Evolutionary conservation across 805 yeast genomes (phyloP), one percentile per base, ranked within the genome.

Genomic region (Diddensiella caesifluorescens): DNA sequence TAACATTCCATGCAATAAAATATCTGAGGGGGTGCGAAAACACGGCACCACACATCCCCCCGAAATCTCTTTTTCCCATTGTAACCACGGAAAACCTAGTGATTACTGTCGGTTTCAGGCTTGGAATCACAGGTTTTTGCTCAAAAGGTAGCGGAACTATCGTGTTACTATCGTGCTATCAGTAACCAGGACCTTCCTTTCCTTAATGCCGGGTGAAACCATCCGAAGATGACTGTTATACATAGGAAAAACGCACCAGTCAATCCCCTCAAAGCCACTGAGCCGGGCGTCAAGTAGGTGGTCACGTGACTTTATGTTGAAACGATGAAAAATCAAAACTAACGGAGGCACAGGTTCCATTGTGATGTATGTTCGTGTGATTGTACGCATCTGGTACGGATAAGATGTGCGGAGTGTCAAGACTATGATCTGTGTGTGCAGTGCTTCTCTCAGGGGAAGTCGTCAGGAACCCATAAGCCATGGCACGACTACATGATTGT

Each of bases 381-480:
- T 62, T 85, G 97, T 60, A 89, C 97, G 1, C 80, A 89, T 56
- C 68, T 97, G 51, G 92, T 92, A 35, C 73, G 97, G 48, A 80
- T 92, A 36, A 73, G 83, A 39, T 92, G 98, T 69, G 97, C 97
- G 0, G 81, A 79, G 25, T 94, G 98, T 64, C 70, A 78, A 2
- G 97, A 90, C 61, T 92, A 90, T 56, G 98, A 92, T 61, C 68
- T 92, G n/a, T 92, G 99, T 69, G 97, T 94, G 4, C 95, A 95
- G 2, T 92, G 99, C 62, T 92, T 92, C 65, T 81, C 95, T 2
- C 75, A 79, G 43, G 99, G 98, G 10, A 67, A 75, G 12, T 67
- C 75, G 18, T 75, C 92, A 2, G 94, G 87, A 2, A 80, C 77
- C 47, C 99, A 92, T 67, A 81, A 87, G 61, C 97, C 98, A 7